Conservation (phyloP, 495 filamentous ascomycete species). For the Chaetomium cochliodes region DNA sequence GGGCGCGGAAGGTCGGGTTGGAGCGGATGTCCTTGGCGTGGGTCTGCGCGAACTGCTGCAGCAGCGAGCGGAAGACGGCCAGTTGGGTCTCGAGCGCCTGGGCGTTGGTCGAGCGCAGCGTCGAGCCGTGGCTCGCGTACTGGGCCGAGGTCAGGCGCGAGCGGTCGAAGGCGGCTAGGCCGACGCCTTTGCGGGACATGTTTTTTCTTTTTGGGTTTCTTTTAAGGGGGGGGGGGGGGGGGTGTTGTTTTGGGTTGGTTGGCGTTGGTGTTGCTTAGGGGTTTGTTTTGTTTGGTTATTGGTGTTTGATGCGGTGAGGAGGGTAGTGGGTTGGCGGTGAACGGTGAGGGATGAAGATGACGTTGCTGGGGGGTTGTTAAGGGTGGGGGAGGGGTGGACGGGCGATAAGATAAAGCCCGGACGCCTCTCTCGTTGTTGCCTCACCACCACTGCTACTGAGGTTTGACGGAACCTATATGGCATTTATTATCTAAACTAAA, state of each 20-base stretch:
- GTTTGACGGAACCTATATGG: too few species aligned
- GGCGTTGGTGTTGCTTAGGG: too few species aligned
- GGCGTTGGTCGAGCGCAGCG: slow-evolving; percentile 76
- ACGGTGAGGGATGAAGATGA: slow-evolving; percentile 14
- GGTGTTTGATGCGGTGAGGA: neutral
- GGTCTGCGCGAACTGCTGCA: slow-evolving; percentile 90
- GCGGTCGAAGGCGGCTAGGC: slow-evolving; percentile 87
- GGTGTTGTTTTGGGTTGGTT: neutral
- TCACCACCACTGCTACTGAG: neutral
- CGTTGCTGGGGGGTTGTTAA: neutral
- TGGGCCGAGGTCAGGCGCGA: slow-evolving; percentile 74
- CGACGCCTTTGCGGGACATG: slow-evolving; percentile 72
- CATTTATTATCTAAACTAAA: too few species aligned
- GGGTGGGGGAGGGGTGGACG: neutral
- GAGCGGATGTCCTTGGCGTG: slow-evolving; percentile 94
- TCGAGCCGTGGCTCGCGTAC: slow-evolving; percentile 83
- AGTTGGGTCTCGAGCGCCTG: slow-evolving; percentile 86
- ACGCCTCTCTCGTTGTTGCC: neutral
- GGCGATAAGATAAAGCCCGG: slow-evolving; percentile 28
- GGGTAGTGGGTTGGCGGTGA: neutral
- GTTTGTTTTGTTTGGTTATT: neutral
- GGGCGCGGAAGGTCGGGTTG: slow-evolving; percentile 88
- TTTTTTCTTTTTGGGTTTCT: neutral
- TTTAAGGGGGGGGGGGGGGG: too few species aligned
- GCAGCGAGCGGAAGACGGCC: slow-evolving; percentile 87